A percentile compares a stretch with the other conserved stretches of the same genome.
phyloP scores from a whole-genome alignment of 2,329 filamentous ascomycete species.

The Eutypella sp. region DNA sequence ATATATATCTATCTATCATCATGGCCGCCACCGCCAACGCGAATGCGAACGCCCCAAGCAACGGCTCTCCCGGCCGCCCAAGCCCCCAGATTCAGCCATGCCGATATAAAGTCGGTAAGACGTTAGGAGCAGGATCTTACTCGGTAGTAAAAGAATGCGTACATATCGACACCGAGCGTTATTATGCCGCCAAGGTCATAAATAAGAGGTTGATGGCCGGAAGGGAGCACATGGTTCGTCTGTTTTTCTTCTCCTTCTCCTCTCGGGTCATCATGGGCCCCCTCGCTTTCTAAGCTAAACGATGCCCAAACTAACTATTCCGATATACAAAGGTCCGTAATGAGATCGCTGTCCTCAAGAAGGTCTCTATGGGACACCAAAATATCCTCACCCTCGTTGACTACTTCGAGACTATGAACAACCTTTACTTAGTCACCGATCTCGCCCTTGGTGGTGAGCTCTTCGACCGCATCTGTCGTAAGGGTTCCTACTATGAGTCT shows the following conservation, averaged over 20 bases:
- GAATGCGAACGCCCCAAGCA: conserved; percentile 17
- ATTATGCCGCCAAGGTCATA: conserved; percentile 98
- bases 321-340: conserved; percentile 68
- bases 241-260: conserved; percentile 2
- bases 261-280: not conserved
- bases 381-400: conserved; percentile 97
- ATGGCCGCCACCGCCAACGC: conserved; percentile 21
- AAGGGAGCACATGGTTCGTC: conserved; percentile 87
- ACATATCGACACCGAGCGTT: conserved; percentile 94
- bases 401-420: conserved; percentile 99
- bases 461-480: conserved; percentile 97
- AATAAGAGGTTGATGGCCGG: conserved; percentile 98
- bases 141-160: conserved; percentile 99
- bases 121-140: conserved; percentile 91
- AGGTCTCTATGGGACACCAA: conserved; percentile 97
- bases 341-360: conserved; percentile 95
- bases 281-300: conserved; percentile 5
- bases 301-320: conserved; percentile 1
- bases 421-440: conserved; percentile 96
- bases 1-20: too few relatives aligned
- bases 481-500: conserved; percentile 96
- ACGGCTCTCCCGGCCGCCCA: conserved; percentile 24
- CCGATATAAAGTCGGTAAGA: conserved; percentile 98
- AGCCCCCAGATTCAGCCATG: conserved; percentile 80
- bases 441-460: conserved; percentile 93